Conservation (phyloP, 352 stramenopile species). For the Phytopythium cucurbitacearum region DNA sequence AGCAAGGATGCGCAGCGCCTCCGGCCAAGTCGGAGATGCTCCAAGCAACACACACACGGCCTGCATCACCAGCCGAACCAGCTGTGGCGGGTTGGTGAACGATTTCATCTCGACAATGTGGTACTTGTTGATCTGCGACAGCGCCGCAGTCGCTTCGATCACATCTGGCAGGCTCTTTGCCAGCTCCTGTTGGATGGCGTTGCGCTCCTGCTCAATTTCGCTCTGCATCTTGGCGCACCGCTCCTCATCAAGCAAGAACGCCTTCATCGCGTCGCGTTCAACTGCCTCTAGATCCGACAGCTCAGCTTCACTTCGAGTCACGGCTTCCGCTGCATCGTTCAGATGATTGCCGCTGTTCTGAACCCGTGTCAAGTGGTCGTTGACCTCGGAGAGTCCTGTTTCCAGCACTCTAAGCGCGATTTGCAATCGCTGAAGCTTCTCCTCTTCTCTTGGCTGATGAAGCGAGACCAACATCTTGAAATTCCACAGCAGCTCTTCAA, state of each 20-base stretch:
- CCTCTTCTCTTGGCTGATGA: neutral
- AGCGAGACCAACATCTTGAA: too few relatives aligned
- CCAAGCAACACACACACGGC: slow-evolving; percentile 67
- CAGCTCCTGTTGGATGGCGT: slow-evolving; percentile 49
- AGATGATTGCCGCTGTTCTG: slow-evolving; percentile 31
- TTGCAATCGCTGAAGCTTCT: slow-evolving; percentile 5
- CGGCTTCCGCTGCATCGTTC: slow-evolving; percentile 22
- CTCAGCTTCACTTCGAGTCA: slow-evolving; percentile 17
- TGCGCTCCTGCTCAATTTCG: slow-evolving; percentile 52
- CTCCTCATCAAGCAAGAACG: slow-evolving; percentile 59
- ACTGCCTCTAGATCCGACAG: slow-evolving; percentile 28
- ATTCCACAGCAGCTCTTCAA: too few relatives aligned
- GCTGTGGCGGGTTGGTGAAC: slow-evolving; percentile 63
- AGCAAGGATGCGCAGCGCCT: slow-evolving; percentile 56
- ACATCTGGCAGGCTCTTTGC: slow-evolving; percentile 61
- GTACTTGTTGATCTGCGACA: slow-evolving; percentile 75
- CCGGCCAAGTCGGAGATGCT: slow-evolving; percentile 51
- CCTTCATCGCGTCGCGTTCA: slow-evolving; percentile 35
- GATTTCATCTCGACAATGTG: slow-evolving; percentile 82
- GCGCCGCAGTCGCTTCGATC: slow-evolving; percentile 42
- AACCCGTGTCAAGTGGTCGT: slow-evolving; percentile 24
- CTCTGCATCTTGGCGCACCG: slow-evolving; percentile 43
- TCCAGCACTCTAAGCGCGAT: slow-evolving; percentile 21
- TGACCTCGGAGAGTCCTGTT: slow-evolving; percentile 19
- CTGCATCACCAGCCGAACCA: slow-evolving; percentile 74